Evolutionary conservation across 2,329 filamentous ascomycete species (phyloP), one percentile per base, ranked within the genome.

Genomic region (Polychaeton citri): DNA sequence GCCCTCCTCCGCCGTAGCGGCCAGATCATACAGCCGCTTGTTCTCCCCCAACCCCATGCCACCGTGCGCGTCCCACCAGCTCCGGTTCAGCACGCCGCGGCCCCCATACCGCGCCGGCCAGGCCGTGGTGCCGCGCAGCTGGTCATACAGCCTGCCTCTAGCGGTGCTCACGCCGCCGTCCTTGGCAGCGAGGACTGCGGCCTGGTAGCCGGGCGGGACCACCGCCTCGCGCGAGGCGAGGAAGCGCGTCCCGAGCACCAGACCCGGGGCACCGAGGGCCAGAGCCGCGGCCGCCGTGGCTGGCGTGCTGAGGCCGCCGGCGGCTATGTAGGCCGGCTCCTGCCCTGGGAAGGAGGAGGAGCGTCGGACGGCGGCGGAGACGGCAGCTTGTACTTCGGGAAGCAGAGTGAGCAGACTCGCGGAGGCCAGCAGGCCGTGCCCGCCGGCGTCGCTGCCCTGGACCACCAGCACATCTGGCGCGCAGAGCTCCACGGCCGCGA

Each of bases 371-470:
- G 47, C 54, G 0, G 45, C 33, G n/a, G n/a, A n/a, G 12, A 77
- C 42, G 37, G 68, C 60, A 38, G 66, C 64, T 33, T 53, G 56
- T 6, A 76, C 63, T 55, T 79, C 75, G 0, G 73, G 73, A 24
- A 80, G 52, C 3, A 80, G 54, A 2, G 65, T 61, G 3, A 78
- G 53, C 2, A 79, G 55, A 5, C 74, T 65, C 2, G 69, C 66
- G 3, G 70, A 72, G 16, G 58, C 55, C 1, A 62, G 61, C 31
- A 72, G 68, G 42, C 76, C 74, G 48, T 80, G 76, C 0, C 76
- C 76, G 6, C 75, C 76, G 1, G 75, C 76, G 54, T 80, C 76
- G 5, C 65, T 62, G 2, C 76, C 76, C 53, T 80, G 76, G 4
- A 72, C 64, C 5, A 80, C 71, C 2, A 80, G 47, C 19, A 71